Conservation (phyloP, 2,329 filamentous ascomycete genomes). For the Metarhizium anisopliae region DNA sequence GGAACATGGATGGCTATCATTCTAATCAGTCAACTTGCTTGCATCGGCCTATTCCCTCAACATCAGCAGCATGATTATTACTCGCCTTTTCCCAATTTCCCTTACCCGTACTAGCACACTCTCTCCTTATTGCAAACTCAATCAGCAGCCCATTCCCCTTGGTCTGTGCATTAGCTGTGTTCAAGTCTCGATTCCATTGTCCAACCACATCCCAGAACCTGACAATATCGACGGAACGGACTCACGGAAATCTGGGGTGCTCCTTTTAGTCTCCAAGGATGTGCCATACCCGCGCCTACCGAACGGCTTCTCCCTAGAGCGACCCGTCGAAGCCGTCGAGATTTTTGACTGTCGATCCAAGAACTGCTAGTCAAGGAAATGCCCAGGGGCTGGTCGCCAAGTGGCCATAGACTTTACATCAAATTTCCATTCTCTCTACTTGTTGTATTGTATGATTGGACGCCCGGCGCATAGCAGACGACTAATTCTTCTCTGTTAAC, state of each 20-base stretch:
- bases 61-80: slow-evolving; percentile 1
- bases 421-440: neutral
- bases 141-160: neutral
- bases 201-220: slow-evolving; percentile 22
- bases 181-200: slow-evolving; percentile 10
- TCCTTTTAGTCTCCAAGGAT: slow-evolving; percentile 10
- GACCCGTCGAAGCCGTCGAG: neutral
- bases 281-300: slow-evolving; percentile 10
- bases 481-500: neutral
- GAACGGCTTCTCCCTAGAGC: slow-evolving; percentile 9
- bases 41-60: neutral
- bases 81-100: neutral
- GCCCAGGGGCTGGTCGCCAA: neutral
- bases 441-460: no score
- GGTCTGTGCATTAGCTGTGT: neutral
- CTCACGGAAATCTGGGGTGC: neutral
- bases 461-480: no score
- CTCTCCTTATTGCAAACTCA: neutral
- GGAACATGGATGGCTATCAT: slow-evolving; percentile 1
- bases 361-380: neutral
- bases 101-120: neutral
- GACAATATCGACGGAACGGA: slow-evolving; percentile 4
- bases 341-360: neutral
- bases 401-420: neutral
- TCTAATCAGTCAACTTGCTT: no score